Base-by-base conservation (phyloP, 495 filamentous ascomycete genomes). In the Penicillium arizonense region DNA sequence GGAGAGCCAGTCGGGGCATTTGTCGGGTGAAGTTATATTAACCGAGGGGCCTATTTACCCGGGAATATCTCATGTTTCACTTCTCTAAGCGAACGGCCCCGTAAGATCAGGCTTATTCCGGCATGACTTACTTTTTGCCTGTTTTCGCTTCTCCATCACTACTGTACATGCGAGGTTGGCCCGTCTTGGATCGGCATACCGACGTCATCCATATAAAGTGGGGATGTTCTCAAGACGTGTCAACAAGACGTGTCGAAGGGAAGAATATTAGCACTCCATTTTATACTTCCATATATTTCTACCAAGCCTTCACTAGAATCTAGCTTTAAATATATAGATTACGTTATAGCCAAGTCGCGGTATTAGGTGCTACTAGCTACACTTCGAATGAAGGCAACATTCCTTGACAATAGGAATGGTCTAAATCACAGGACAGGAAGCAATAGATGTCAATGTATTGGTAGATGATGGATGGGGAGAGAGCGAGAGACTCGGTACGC, bases 101-200 rank as follows among this genome's bases (percentile, higher is more conserved):
- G 18, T 18, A 1, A 18, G 18, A 18, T 18, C 47, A 47, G 36
- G n/a, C 21, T 43, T 5, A 12, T 35, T 37, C 13, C 26, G 12
- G 13, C 16, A 52, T 18, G 11, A 32, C 23, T 47, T 26, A 14
- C n/a, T 1, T 24, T 43, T 44, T 36, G 41, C 30, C 47, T 26
- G 11, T 21, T n/a, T 28, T 12, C 20, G 48, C 10, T 50, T 44
- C 7, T 23, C 12, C 28, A 41, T 10, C 23, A 33, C 14, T 8
- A 9, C 30, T 39, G n/a, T 14, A 13, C 14, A 35, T n/a, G 13
- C 26, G 38, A 48, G 39, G 28, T 39, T 42, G 37, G 47, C 14
- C 47, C 47, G 47, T 33, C 30, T 39, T 24, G 37, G 43, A 58
- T 64, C 58, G 61, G 61, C 55, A 62, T 64, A 50, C 61, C 61